These are phyloP conservation scores for Pseudovirgaria hyperparasitica DNA, from an alignment of 2,329 filamentous ascomycete genomes.

Conservation along the genomic window DNA sequence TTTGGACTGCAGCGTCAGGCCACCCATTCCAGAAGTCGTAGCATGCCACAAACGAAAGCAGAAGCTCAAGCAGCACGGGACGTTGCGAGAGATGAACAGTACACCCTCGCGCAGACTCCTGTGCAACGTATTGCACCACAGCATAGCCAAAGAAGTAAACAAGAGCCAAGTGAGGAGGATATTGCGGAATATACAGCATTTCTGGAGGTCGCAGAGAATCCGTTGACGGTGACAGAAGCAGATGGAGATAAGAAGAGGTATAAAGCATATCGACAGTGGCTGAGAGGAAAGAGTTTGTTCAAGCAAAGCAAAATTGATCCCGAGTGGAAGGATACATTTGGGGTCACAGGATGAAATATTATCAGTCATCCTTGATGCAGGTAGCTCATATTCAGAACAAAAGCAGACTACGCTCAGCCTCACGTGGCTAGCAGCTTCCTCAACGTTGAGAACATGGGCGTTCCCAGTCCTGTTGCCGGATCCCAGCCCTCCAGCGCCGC, in stretches of 20 bases:
- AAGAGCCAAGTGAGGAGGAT: constrained; percentile 57
- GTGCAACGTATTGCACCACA: background rate
- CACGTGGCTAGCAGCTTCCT: too few relatives aligned
- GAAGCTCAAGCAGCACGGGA: background rate
- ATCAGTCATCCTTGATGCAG: too few relatives aligned
- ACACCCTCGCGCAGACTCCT: background rate
- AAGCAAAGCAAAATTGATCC: constrained; percentile 59
- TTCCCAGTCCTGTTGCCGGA: constrained; percentile 36
- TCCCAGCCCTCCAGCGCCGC: constrained; percentile 29
- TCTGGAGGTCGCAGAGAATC: constrained; percentile 64
- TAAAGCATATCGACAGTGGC: constrained; percentile 91
- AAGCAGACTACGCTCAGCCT: too few relatives aligned
- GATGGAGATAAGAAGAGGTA: constrained; percentile 88
- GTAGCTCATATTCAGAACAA: too few relatives aligned
- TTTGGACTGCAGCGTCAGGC: too few relatives aligned
- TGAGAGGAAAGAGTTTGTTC: constrained; percentile 88
- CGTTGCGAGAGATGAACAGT: background rate
- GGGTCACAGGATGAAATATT: too few relatives aligned
- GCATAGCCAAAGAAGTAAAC: too few relatives aligned
- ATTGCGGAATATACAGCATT: constrained; percentile 64
- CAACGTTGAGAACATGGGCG: too few relatives aligned
- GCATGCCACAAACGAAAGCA: background rate
- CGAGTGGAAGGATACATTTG: constrained; percentile 31
- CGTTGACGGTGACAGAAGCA: constrained; percentile 75
- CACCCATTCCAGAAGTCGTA: too few relatives aligned